These are phyloP conservation scores for Elaeis guineensis DNA, from an alignment of 176 grass and related monocot genomes.

Conservation along the genomic window DNA sequence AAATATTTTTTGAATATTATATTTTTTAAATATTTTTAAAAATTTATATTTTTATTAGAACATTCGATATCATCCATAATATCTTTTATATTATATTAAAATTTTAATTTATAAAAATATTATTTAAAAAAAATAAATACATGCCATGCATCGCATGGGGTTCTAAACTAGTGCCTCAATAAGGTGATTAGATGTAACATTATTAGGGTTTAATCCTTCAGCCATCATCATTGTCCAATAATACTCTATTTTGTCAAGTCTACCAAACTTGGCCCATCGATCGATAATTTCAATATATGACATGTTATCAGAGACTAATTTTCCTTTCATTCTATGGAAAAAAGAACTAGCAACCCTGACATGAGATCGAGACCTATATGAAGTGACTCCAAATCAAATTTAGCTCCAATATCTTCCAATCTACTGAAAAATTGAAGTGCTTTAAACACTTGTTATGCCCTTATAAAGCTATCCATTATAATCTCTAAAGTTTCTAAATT, in stretches of 20 bases:
- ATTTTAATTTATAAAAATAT: too few relatives aligned
- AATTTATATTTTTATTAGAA: too few relatives aligned
- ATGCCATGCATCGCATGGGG: too few relatives aligned
- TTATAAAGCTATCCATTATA: constrained; percentile 51
- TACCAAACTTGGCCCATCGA: constrained; percentile 71
- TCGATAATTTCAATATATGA: constrained; percentile 59
- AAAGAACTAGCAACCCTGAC: constrained; percentile 42
- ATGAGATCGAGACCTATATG: constrained; percentile 51
- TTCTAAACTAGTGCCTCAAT: constrained; percentile 73
- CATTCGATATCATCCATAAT: too few relatives aligned
- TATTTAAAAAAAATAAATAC: too few relatives aligned
- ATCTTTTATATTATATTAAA: too few relatives aligned
- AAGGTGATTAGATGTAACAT: constrained; percentile 50
- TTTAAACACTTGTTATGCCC: constrained; percentile 45
- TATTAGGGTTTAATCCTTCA: constrained; percentile 50
- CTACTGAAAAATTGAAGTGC: constrained; percentile 43
- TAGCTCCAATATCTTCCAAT: constrained; percentile 42
- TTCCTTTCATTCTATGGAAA: constrained; percentile 26
- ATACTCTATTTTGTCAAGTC: constrained; percentile 46
- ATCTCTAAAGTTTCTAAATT: constrained; percentile 52
- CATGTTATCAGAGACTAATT: constrained; percentile 30
- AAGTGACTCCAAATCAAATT: constrained; percentile 29
- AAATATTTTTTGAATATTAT: too few relatives aligned
- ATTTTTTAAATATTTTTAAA: too few relatives aligned
- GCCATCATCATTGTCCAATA: constrained; percentile 55